Evolutionary conservation across 2,329 filamentous ascomycete genomes (phyloP), one percentile per base, ranked within the genome.

Genomic region (Diplodia scrobiculata): DNA sequence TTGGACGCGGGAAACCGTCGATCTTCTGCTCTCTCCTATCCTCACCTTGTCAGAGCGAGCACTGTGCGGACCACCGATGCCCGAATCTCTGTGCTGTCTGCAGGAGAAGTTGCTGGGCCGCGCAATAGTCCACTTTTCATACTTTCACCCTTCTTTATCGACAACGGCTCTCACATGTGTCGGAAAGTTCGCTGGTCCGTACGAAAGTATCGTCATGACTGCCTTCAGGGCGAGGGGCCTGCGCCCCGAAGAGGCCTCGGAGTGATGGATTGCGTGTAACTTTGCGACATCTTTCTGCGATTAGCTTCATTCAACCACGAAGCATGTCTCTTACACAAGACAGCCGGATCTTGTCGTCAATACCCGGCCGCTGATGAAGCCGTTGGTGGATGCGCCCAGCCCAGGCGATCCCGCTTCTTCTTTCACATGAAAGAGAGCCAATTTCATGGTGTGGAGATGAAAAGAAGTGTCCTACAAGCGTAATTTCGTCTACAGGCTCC

Each of bases 81-180:
- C 25, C 27, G 29, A 21, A 17, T 10, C 13, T 19, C 58, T 14
- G n/a, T 36, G 11, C 13, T 27, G n/a, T 5, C n/a, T n/a, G 6
- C 17, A 13, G 45, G 17, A 47, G 41, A 29, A 32, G 17, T 9
- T 11, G 17, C 41, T 29, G 19, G 34, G 29, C 58, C 7, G 21
- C 25, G 41, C 29, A 45, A 25, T 25, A 25, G 19, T 36, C 58
- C 58, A 62, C 45, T 50, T 50, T 62, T 62, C 45, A 50, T 14
- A 36, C 41, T 62, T 36, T n/a, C 41, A 25, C n/a, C 6, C 14
- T 27, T 36, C 10, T 19, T 1, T 13, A n/a, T 60, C 14, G 21
- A 32, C 38, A 32, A 27, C 19, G 53, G 25, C 41, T 29, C 48
- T 47, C 38, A 60, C 53, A 58, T 58, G 34, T 6, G 19, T n/a